These are phyloP conservation scores for Agapanthus africanus DNA, from an alignment of 106 monocot genomes.

Conservation along the genomic window DNA sequence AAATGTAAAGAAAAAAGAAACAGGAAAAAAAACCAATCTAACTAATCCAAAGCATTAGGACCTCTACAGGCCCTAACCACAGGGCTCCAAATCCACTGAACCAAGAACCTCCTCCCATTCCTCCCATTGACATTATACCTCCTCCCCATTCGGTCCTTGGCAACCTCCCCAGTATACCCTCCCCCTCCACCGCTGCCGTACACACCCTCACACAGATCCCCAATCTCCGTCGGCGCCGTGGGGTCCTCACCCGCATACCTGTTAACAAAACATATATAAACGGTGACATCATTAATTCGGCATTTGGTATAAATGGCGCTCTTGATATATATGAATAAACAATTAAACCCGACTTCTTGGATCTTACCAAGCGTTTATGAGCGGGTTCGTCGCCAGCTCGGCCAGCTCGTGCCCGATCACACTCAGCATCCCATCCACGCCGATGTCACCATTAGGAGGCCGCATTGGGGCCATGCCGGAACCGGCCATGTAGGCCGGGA, in stretches of 20 bases:
- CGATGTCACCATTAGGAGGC: conserved; percentile 63
- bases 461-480: conserved; percentile 20
- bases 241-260: conserved; percentile 84
- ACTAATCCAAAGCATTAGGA: conserved; percentile 45
- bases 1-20: no score
- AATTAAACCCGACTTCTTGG: no score
- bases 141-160: conserved; percentile 33
- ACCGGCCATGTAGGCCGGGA: conserved; percentile 54
- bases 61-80: conserved; percentile 45
- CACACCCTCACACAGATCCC: conserved; percentile 67
- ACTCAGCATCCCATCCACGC: conserved; percentile 70
- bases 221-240: conserved; percentile 72
- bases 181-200: conserved; percentile 70
- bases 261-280: no score
- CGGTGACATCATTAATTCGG: no score
- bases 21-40: not conserved
- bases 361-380: conserved; percentile 77
- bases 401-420: conserved; percentile 70
- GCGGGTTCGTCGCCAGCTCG: conserved; percentile 64
- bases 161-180: conserved; percentile 58
- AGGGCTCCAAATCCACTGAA: conserved; percentile 75
- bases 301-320: no score
- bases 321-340: no score
- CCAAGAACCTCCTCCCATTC: conserved; percentile 44
- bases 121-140: conserved; percentile 49